Evolutionary conservation across 352 stramenopile species (phyloP).

Genomic region (Globisporangium iwayamae): DNA sequence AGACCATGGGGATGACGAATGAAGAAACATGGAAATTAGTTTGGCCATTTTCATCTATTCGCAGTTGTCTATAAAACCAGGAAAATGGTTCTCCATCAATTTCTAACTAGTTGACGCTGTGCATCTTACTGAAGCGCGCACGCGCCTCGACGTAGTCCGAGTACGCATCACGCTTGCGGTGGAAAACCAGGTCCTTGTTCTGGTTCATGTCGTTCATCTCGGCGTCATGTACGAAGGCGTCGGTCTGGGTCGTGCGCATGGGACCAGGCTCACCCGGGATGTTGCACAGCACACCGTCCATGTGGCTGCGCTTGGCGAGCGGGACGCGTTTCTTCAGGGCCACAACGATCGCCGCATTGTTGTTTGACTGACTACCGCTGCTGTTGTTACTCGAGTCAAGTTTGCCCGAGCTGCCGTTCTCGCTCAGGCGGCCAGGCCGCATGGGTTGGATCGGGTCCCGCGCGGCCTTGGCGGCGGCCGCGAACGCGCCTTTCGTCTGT

Average conservation of each 20-base stretch:
- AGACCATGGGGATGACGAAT: neutral
- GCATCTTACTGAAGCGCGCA: slow-evolving; percentile 87
- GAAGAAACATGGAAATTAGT: neutral
- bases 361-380: slow-evolving; percentile 6
- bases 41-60: neutral
- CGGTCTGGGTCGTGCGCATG: slow-evolving; percentile 39
- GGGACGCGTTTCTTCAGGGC: slow-evolving; percentile 34
- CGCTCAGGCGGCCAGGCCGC: slow-evolving; percentile 33
- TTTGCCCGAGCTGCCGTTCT: slow-evolving; percentile 32
- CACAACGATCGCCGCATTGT: slow-evolving; percentile 16
- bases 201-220: slow-evolving; percentile 81
- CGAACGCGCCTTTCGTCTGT: slow-evolving; percentile 41
- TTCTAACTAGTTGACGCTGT: slow-evolving; percentile 65
- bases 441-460: slow-evolving; percentile 54
- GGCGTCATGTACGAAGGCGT: slow-evolving; percentile 55
- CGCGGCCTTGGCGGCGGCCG: slow-evolving; percentile 41
- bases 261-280: slow-evolving; percentile 36
- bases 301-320: slow-evolving; percentile 69
- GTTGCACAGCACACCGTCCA: slow-evolving; percentile 68
- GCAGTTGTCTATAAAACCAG: neutral
- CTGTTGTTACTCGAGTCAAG: neutral
- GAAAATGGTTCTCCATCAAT: neutral
- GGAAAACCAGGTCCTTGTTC: slow-evolving; percentile 65
- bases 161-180: slow-evolving; percentile 83
- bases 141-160: slow-evolving; percentile 87